A percentile compares a stretch with the other conserved stretches of the same genome.
These are phyloP conservation scores for Aspergillus sp. DNA, from an alignment of 2,329 filamentous ascomycete genomes.

Conservation along the genomic window DNA sequence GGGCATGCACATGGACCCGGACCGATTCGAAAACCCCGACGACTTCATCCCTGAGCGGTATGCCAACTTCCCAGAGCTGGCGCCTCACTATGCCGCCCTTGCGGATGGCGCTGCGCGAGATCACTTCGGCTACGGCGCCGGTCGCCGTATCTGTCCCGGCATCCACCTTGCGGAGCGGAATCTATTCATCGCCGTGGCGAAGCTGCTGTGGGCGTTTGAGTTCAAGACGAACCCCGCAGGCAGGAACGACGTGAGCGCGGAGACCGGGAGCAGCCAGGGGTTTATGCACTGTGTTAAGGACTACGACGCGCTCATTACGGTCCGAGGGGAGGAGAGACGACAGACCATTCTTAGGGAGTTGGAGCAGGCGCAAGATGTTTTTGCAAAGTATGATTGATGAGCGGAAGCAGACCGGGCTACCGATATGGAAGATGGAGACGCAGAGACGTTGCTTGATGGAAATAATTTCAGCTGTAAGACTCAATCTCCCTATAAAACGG, in stretches of 20 bases:
- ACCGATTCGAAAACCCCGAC: constrained; percentile 23
- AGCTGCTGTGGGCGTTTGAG: constrained; percentile 32
- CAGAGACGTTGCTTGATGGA: neutral
- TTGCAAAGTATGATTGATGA: neutral
- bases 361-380: neutral
- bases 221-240: neutral
- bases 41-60: constrained; percentile 30
- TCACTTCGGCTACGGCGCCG: constrained; percentile 21
- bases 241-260: neutral
- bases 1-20: constrained; percentile 38
- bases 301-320: neutral
- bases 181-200: constrained; percentile 26
- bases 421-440: neutral
- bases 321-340: neutral
- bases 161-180: constrained; percentile 32
- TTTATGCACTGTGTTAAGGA: neutral
- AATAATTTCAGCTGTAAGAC: neutral
- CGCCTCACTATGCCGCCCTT: constrained; percentile 35
- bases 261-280: neutral
- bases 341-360: neutral
- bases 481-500: neutral
- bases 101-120: constrained; percentile 36
- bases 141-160: constrained; percentile 31
- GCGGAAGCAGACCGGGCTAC: neutral
- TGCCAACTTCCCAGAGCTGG: constrained; percentile 25